Evolutionary conservation across 495 filamentous ascomycete species (phyloP), one percentile per base, ranked within the genome.

Genomic region (Extremus antarcticus): DNA sequence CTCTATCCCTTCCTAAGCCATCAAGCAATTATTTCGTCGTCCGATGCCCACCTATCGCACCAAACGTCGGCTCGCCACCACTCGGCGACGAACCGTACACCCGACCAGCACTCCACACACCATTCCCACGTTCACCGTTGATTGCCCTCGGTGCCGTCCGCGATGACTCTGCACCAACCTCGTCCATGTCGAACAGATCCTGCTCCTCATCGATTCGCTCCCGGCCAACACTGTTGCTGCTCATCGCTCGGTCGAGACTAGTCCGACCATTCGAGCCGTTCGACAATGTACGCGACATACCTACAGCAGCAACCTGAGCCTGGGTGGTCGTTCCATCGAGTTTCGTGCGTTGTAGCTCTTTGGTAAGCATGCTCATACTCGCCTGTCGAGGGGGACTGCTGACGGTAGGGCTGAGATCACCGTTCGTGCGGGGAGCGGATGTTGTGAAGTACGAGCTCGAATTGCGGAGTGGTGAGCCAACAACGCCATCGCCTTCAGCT

Each of bases 401-500:
- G 1, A 86, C 61, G 53, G 81, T 83, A 16, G 81, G 75, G 3
- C 80, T 80, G 9, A 77, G 69, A 53, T 88, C 85, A 15, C 79
- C 79, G 40, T 74, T 74, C 24, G 65, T 54, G 17, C 65, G 64
- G 23, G 76, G 74, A 35, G 4, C 7, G 2, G 48, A 23, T 1
- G 52, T 1, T 19, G 72, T 67, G 32, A 87, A 69, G 2, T 78
- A 78, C 3, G 51, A 51, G 43, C 58, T 48, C 10, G 91, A 92
- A 68, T 95, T 94, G 43, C 92, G 88, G 9, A 98, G 78, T 22
- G 92, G 92, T 39, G 94, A 97, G 21, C 94, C 92, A 49, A 97
- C 85, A 59, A 95, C 89, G 39, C 47, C 45, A 2, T 40, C 16
- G 38, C 23, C 32, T n/a, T 55, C 43, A 23, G 9, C 21, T 51